A percentile compares a stretch with the other conserved stretches of the same genome.
These are phyloP conservation scores for Mycena filopes DNA, from an alignment of 768 basidiomycete genomes.

Conservation along the genomic window DNA sequence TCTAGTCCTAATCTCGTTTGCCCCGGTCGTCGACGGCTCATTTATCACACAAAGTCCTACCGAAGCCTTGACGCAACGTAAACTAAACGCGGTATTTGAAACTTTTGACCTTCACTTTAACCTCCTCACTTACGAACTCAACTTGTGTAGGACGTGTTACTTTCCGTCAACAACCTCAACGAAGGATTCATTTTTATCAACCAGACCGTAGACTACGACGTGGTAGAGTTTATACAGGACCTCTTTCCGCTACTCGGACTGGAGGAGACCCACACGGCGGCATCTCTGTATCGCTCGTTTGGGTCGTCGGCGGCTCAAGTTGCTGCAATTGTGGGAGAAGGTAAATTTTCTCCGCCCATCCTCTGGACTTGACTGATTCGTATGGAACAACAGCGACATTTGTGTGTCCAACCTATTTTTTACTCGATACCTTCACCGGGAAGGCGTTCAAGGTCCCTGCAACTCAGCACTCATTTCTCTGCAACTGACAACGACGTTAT, in stretches of 20 bases:
- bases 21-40: conserved; percentile 48
- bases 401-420: not conserved
- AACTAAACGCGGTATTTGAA: not conserved
- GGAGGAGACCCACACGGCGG: conserved; percentile 25
- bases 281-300: conserved; percentile 26
- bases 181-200: conserved; percentile 40
- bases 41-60: conserved; percentile 46
- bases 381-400: conserved; percentile 5
- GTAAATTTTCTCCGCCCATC: too few relatives aligned
- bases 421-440: conserved; percentile 1
- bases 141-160: conserved; percentile 25
- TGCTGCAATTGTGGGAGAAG: not conserved
- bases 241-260: conserved; percentile 38
- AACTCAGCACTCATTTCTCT: not conserved
- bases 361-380: too few relatives aligned
- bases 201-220: conserved; percentile 1
- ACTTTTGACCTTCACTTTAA: not conserved
- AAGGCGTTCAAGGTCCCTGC: conserved; percentile 1
- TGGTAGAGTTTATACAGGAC: conserved; percentile 27
- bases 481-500: not conserved
- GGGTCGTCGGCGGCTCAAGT: conserved; percentile 24
- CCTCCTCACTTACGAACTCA: not conserved
- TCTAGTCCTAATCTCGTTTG: conserved; percentile 40
- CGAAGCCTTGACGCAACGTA: conserved; percentile 34
- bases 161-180: conserved; percentile 38